phyloP scores from a whole-genome alignment of 805 yeast genomes.

The Candida anglica region DNA sequence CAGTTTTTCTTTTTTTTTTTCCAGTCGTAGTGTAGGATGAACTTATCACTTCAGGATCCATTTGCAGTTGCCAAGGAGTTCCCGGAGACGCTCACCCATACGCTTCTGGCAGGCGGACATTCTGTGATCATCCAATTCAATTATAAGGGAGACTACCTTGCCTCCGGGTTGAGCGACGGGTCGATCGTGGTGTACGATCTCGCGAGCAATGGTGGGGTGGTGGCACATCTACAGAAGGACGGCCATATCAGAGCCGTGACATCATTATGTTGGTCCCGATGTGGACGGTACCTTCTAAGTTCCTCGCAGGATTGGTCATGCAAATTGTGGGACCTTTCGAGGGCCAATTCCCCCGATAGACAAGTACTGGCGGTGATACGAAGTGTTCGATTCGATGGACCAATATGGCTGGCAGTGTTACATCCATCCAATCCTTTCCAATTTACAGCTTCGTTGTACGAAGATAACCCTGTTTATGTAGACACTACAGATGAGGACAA shows the following conservation, averaged over 20 bases:
- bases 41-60: conserved; percentile 81
- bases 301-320: conserved; percentile 81
- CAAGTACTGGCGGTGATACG: conserved; percentile 30
- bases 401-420: conserved; percentile 67
- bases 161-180: conserved; percentile 76
- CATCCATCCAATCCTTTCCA: conserved; percentile 44
- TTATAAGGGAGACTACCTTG: conserved; percentile 78
- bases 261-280: conserved; percentile 68
- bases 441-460: conserved; percentile 64
- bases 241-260: conserved; percentile 75
- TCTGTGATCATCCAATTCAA: conserved; percentile 67
- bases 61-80: conserved; percentile 87
- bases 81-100: conserved; percentile 78
- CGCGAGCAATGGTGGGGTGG: conserved; percentile 56
- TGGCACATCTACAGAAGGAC: conserved; percentile 44
- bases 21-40: too few species aligned
- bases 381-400: conserved; percentile 55
- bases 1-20: too few species aligned
- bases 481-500: conserved; percentile 24
- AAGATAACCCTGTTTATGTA: conserved; percentile 55
- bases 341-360: conserved; percentile 21
- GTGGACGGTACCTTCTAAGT: conserved; percentile 66
- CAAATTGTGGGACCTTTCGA: conserved; percentile 71
- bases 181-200: conserved; percentile 68
- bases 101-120: conserved; percentile 56